Percentiles rank a stretch among this genome's conserved stretches.
Conservation (phyloP, 768 basidiomycete species). For the Pulveroboletus ravenelii region DNA sequence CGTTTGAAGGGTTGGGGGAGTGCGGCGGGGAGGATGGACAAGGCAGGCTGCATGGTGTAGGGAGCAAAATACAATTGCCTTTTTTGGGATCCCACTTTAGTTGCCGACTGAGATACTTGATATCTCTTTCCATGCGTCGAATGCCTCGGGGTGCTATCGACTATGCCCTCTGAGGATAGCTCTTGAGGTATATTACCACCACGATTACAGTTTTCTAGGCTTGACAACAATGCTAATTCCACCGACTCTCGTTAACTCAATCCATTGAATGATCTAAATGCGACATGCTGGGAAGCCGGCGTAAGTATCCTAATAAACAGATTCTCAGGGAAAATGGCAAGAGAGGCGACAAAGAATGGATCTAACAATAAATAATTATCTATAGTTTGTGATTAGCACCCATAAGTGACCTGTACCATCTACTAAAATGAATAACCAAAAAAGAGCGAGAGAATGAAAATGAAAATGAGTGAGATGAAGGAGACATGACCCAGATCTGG, state of each 20-base stretch:
- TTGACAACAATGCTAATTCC: no score
- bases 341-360: neutral
- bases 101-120: no score
- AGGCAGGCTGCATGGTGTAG: slow-evolving; percentile 12
- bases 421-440: neutral
- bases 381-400: neutral
- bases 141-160: no score
- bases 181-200: no score
- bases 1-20: slow-evolving; percentile 76
- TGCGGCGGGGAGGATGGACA: slow-evolving; percentile 21
- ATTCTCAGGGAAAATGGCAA: no score
- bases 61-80: neutral
- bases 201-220: no score
- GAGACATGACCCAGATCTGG: neutral
- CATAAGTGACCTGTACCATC: neutral
- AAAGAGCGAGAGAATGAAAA: neutral
- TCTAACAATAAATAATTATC: neutral
- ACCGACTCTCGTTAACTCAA: no score
- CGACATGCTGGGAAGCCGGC: no score
- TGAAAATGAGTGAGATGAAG: neutral
- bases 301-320: no score
- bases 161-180: no score
- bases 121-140: no score
- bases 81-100: neutral
- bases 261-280: no score